Evolutionary conservation across 2,329 filamentous ascomycete genomes (phyloP).

Genomic region (Aspergillus viridinutans): DNA sequence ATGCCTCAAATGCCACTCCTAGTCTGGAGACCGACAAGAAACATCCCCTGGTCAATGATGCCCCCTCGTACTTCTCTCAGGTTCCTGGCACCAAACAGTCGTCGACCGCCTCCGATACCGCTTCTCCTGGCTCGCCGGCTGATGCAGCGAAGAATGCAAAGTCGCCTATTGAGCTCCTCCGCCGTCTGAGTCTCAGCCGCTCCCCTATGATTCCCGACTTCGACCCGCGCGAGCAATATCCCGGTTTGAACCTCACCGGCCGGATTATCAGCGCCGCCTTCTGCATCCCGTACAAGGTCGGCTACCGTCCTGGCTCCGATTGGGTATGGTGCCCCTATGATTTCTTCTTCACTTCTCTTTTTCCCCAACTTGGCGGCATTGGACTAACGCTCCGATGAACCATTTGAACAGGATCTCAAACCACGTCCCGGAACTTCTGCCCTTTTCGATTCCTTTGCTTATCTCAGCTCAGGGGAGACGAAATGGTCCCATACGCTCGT

Average conservation of each 20-base stretch:
- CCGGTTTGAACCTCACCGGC: conserved; percentile 56
- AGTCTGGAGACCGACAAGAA: conserved; percentile 19
- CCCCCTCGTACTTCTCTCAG: conserved; percentile 27
- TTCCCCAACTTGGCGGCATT: conserved; percentile 1
- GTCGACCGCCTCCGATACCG: conserved; percentile 8
- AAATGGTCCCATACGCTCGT: conserved; percentile 91
- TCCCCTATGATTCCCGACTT: conserved; percentile 43
- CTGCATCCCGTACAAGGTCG: conserved; percentile 59
- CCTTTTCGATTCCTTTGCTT: conserved; percentile 83
- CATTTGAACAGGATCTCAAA: conserved; percentile 59
- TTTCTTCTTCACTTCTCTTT: neutral
- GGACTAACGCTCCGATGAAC: conserved; percentile 2
- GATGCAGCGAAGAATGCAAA: conserved; percentile 44
- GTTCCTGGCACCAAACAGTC: conserved; percentile 18
- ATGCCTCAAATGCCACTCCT: conserved; percentile 28
- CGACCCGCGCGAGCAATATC: conserved; percentile 54
- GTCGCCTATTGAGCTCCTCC: conserved; percentile 49
- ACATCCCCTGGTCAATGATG: conserved; percentile 15
- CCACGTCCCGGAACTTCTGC: conserved; percentile 82
- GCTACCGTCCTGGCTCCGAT: conserved; percentile 48
- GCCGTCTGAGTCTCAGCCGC: conserved; percentile 47
- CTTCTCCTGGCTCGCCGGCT: conserved; percentile 31
- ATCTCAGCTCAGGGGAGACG: conserved; percentile 76
- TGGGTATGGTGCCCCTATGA: conserved; percentile 45
- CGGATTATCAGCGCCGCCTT: conserved; percentile 62